A percentile compares a stretch with the other conserved stretches of the same genome.
phyloP scores from a whole-genome alignment of 768 basidiomycete genomes.

The Tulasnella sp. region DNA sequence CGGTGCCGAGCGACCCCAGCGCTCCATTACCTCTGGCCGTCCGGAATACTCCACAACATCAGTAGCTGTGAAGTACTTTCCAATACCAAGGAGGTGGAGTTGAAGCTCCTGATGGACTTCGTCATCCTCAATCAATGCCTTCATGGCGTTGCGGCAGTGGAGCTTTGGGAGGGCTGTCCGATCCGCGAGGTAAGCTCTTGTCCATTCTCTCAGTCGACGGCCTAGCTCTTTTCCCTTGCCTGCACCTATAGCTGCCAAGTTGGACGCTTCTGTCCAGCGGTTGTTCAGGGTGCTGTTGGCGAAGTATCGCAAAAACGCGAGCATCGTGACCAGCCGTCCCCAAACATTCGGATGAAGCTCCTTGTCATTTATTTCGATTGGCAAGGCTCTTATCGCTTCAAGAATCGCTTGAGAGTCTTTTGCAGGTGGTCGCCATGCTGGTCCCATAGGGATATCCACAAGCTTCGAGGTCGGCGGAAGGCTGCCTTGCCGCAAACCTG shows the following conservation, averaged over 20 bases:
- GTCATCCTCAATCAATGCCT: neutral
- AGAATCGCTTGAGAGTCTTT: neutral
- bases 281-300: neutral
- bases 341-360: neutral
- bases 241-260: neutral
- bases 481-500: neutral
- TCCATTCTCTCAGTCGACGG: neutral
- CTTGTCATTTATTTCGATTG: neutral
- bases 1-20: conserved; percentile 7
- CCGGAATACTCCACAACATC: conserved; percentile 38
- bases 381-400: neutral
- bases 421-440: neutral
- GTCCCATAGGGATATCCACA: neutral
- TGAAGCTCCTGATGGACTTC: neutral
- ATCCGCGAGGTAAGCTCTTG: neutral
- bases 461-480: neutral
- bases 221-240: conserved; percentile 1
- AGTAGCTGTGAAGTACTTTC: conserved; percentile 35
- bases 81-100: conserved; percentile 34
- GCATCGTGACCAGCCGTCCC: neutral
- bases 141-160: neutral
- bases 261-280: neutral
- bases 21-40: conserved; percentile 23
- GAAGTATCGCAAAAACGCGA: neutral
- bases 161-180: neutral